Conservation (phyloP, 768 basidiomycete genomes). For the Naganishia friedmannii region DNA sequence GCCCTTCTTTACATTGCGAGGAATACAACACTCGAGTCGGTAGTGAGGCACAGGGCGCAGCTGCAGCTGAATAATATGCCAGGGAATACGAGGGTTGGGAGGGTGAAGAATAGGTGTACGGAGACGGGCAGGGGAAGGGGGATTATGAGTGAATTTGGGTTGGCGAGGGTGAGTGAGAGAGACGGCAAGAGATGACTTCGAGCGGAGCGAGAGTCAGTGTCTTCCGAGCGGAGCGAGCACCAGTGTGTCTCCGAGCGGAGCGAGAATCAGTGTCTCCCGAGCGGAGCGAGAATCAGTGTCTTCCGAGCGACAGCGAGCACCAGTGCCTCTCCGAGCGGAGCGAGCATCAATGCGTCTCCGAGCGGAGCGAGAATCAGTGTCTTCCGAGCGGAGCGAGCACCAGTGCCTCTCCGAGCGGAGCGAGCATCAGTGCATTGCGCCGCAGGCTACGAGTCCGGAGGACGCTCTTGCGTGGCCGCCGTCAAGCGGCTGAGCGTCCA, state of each 20-base stretch:
- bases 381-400: too few species aligned
- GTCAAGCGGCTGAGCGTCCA: too few species aligned
- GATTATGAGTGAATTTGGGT: constrained; percentile 78
- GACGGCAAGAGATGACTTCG: background rate
- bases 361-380: too few species aligned
- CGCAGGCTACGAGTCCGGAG: too few species aligned
- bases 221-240: too few species aligned
- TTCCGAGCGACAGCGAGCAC: too few species aligned
- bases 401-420: too few species aligned
- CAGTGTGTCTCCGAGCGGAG: too few species aligned
- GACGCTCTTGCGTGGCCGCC: too few species aligned
- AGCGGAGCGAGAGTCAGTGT: background rate
- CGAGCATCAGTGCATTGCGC: too few species aligned
- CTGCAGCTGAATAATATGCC: constrained; percentile 85
- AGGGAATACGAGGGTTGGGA: constrained; percentile 75
- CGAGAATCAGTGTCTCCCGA: background rate
- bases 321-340: too few species aligned
- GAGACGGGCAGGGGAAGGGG: constrained; percentile 80
- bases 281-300: background rate
- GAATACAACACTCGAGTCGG: constrained; percentile 80
- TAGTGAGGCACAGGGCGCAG: constrained; percentile 89
- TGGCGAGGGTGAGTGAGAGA: constrained; percentile 65
- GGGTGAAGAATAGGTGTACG: constrained; percentile 82
- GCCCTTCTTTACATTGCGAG: constrained; percentile 92
- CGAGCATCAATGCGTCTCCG: too few species aligned